Percentiles rank a stretch among this genome's conserved stretches.
Evolutionary conservation across 768 basidiomycete species (phyloP).

Genomic region (Xanthoconium purpureum): DNA sequence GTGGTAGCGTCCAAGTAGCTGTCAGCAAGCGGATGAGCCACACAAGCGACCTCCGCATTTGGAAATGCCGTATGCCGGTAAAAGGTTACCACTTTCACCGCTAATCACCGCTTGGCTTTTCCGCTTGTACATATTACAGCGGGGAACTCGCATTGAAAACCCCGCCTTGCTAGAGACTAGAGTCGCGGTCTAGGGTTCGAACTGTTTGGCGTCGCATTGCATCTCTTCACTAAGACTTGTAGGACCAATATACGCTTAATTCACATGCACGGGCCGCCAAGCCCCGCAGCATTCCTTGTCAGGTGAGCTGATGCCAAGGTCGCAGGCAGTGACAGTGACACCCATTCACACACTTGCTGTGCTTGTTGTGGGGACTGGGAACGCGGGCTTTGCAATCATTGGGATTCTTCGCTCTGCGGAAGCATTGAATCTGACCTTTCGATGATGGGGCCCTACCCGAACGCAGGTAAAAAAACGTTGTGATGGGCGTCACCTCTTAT

Average conservation of each 20-base stretch:
- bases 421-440: no score
- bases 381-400: no score
- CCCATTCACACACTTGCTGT: background rate
- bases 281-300: background rate
- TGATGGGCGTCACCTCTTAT: no score
- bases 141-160: background rate
- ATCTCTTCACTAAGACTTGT: no score
- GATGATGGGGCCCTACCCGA: no score
- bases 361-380: background rate
- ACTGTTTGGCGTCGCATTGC: no score
- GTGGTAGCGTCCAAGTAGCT: background rate
- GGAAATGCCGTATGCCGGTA: conserved; percentile 7
- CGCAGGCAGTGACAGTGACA: background rate
- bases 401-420: no score
- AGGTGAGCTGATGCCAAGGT: background rate
- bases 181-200: no score
- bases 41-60: conserved; percentile 1
- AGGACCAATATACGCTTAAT: no score
- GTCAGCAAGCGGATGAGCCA: background rate
- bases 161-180: no score
- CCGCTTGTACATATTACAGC: background rate
- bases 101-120: background rate
- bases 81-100: background rate
- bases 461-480: no score
- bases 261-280: background rate